Percentiles rank a stretch among this genome's conserved stretches.
Evolutionary conservation across 179 eudicot species (phyloP).

Genomic region (Actinidia chinensis): DNA sequence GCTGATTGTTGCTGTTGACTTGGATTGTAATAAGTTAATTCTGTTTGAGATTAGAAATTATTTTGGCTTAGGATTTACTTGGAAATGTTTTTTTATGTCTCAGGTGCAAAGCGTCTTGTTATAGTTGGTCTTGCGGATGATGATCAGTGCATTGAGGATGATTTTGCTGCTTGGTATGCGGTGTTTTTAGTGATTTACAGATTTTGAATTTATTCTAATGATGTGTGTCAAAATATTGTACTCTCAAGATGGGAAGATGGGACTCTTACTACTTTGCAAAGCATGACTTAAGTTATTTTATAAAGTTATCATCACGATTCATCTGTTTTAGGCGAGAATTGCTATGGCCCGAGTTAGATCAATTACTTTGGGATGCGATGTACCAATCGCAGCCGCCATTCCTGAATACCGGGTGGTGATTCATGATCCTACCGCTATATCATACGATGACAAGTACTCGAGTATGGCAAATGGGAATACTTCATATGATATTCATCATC

Average conservation of each 20-base stretch:
- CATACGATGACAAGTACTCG: slow-evolving; percentile 42
- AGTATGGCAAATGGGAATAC: slow-evolving; percentile 77
- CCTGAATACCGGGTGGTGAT: slow-evolving; percentile 71
- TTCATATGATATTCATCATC: slow-evolving; percentile 87
- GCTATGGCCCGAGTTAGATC: slow-evolving; percentile 92
- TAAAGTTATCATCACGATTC: not conserved
- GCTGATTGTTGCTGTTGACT: not conserved
- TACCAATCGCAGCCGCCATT: slow-evolving; percentile 68
- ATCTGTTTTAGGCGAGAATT: slow-evolving; percentile 63
- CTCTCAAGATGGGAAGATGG: slow-evolving; percentile 1
- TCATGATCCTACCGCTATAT: slow-evolving; percentile 44
- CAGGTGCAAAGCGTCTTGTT: slow-evolving; percentile 79
- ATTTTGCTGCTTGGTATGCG: slow-evolving; percentile 78
- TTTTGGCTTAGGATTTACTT: not conserved
- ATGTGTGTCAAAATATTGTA: not conserved
- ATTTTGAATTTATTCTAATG: not conserved
- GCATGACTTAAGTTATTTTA: not conserved
- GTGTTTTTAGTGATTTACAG: not conserved
- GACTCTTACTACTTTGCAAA: not conserved
- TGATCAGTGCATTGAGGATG: slow-evolving; percentile 92
- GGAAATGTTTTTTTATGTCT: not conserved
- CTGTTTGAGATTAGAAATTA: not conserved
- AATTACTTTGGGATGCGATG: slow-evolving; percentile 70
- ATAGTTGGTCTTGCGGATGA: slow-evolving; percentile 90
- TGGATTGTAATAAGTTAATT: not conserved